Conservation (phyloP, 352 stramenopile genomes). For the Phytophthora sojae region DNA sequence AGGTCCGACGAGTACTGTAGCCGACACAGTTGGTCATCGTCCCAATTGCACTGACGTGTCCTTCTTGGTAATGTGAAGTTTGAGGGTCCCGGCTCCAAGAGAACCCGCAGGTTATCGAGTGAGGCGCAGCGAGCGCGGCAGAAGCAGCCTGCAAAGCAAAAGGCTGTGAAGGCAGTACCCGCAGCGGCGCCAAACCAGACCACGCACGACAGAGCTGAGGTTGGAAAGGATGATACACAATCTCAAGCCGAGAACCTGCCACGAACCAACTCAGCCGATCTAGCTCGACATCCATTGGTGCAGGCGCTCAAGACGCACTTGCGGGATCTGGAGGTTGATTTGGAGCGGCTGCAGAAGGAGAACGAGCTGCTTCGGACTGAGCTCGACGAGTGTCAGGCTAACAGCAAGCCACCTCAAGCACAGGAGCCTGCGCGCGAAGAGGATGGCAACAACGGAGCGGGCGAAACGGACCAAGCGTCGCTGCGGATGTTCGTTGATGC, state of each 20-base stretch:
- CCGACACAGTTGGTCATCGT: neutral
- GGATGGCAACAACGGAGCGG: neutral
- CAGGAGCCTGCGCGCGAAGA: neutral
- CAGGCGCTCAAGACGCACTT: constrained; percentile 52
- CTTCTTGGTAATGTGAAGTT: constrained; percentile 16
- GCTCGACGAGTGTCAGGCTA: constrained; percentile 16
- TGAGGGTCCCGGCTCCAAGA: constrained; percentile 19
- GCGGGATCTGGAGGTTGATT: constrained; percentile 49
- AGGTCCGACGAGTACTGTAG: constrained; percentile 26
- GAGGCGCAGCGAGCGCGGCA: neutral
- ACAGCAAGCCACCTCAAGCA: neutral
- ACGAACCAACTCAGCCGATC: constrained; percentile 2
- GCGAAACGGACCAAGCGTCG: constrained; percentile 30
- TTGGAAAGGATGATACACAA: constrained; percentile 2
- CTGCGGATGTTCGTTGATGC: constrained; percentile 42
- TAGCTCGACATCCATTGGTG: constrained; percentile 36
- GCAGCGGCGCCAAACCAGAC: neutral
- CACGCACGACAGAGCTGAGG: neutral
- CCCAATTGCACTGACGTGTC: neutral
- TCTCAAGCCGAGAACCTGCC: neutral
- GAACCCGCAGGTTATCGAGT: constrained; percentile 3
- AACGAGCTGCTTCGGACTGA: constrained; percentile 61
- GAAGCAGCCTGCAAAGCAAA: neutral
- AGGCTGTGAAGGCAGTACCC: neutral
- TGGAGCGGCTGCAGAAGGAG: constrained; percentile 56